Conservation (phyloP, 345 rosid species). For the Alliaria petiolata region DNA sequence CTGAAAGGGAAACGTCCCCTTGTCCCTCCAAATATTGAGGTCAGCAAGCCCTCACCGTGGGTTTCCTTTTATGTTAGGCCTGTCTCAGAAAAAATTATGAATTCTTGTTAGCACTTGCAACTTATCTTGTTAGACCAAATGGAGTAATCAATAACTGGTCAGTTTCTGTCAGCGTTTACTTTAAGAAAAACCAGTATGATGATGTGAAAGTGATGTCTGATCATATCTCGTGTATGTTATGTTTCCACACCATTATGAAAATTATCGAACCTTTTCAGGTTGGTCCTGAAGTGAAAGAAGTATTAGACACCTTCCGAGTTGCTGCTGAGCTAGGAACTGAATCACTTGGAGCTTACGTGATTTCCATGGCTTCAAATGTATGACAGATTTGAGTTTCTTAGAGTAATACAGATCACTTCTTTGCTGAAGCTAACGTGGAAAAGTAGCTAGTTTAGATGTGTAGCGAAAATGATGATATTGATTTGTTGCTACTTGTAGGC, state of each 20-base stretch:
- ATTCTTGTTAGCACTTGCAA: not conserved
- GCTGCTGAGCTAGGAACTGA: slow-evolving; percentile 95
- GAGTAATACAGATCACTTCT: not conserved
- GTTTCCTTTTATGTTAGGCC: not conserved
- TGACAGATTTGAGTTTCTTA: slow-evolving; percentile 5
- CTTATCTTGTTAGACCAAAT: slow-evolving; percentile 1
- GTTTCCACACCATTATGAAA: not conserved
- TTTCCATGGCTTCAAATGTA: slow-evolving; percentile 99
- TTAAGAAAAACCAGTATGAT: not conserved
- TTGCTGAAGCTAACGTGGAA: not conserved
- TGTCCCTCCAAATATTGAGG: slow-evolving; percentile 81
- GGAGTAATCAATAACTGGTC: not conserved
- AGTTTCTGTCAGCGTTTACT: not conserved
- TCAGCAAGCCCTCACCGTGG: slow-evolving; percentile 28
- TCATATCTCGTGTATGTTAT: not conserved
- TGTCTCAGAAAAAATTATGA: not conserved
- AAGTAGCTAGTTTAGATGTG: not conserved
- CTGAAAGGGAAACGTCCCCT: slow-evolving; percentile 93
- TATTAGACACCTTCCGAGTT: slow-evolving; percentile 80
- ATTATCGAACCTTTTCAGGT: slow-evolving; percentile 46
- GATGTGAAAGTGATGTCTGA: not conserved
- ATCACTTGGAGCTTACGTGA: slow-evolving; percentile 96
- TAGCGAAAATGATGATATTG: slow-evolving; percentile 4
- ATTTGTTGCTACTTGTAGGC: slow-evolving; percentile 52
- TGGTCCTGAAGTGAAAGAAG: slow-evolving; percentile 81